phyloP scores from a whole-genome alignment of 257 asterid species.

The Agastache rugosa region DNA sequence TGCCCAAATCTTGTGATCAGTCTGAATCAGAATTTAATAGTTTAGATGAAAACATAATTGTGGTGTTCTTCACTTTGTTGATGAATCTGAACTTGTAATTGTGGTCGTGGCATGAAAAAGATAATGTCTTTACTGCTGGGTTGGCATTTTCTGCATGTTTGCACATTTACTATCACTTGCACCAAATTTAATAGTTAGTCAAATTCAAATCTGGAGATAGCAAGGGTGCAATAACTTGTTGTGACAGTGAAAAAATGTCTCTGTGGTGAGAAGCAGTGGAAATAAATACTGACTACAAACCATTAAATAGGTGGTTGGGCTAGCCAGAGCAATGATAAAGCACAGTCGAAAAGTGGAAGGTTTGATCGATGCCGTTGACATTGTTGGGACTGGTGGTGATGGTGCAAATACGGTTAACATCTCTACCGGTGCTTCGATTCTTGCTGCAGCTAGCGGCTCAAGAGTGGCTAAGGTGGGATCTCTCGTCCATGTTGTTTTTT shows the following conservation, averaged over 20 bases:
- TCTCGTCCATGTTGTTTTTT: not conserved
- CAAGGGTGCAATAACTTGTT: constrained; percentile 22
- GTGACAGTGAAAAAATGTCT: constrained; percentile 11
- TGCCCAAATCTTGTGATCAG: not conserved
- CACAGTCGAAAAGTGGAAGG: constrained; percentile 80
- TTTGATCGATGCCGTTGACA: constrained; percentile 74
- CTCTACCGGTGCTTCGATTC: constrained; percentile 96
- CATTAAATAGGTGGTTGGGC: constrained; percentile 76
- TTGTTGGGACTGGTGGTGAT: constrained; percentile 99
- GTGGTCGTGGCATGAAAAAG: not conserved
- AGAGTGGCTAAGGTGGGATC: constrained; percentile 86
- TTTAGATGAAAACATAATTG: constrained; percentile 13
- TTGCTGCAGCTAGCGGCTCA: constrained; percentile 96
- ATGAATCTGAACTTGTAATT: not conserved
- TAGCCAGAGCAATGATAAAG: constrained; percentile 91
- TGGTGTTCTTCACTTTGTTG: too few species aligned
- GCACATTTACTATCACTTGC: not conserved
- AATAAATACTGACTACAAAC: constrained; percentile 36
- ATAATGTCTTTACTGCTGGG: not conserved
- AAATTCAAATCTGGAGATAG: not conserved
- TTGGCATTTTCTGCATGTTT: not conserved
- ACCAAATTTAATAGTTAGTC: not conserved
- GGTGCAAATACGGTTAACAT: constrained; percentile 98
- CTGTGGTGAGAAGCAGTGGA: constrained; percentile 25
- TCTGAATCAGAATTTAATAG: not conserved